A percentile compares a stretch with the other conserved stretches of the same genome.
Evolutionary conservation across 805 yeast species (phyloP).

Genomic region (Candida nitratophila): DNA sequence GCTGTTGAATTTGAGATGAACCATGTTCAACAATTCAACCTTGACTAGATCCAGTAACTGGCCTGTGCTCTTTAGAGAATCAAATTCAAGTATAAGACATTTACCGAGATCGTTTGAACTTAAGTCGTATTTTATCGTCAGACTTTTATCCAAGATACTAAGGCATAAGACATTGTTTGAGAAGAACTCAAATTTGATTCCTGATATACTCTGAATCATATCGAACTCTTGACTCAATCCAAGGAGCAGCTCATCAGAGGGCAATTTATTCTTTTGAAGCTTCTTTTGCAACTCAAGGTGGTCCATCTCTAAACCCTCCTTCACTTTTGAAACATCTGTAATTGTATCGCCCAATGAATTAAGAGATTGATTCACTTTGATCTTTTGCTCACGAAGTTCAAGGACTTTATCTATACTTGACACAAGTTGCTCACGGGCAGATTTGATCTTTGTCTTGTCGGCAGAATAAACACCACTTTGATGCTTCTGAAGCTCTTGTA

Average conservation of each 20-base stretch:
- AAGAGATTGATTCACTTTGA: neutral
- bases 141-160: constrained; percentile 1
- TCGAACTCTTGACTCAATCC: constrained; percentile 7
- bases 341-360: neutral
- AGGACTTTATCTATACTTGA: neutral
- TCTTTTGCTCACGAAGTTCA: neutral
- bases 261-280: constrained; percentile 8
- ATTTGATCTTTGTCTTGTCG: neutral
- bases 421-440: neutral
- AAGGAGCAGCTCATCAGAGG: constrained; percentile 11
- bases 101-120: neutral
- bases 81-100: no score
- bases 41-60: neutral
- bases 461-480: neutral
- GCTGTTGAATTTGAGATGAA: neutral
- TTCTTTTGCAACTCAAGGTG: neutral
- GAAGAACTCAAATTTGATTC: constrained; percentile 1
- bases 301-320: no score
- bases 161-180: constrained; percentile 2
- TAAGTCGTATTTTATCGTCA: neutral
- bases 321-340: neutral
- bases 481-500: neutral
- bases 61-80: neutral
- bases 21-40: neutral
- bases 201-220: constrained; percentile 4